Base-by-base conservation (phyloP, 1,284 basidiomycete genomes). In the Puccinia hordei region DNA sequence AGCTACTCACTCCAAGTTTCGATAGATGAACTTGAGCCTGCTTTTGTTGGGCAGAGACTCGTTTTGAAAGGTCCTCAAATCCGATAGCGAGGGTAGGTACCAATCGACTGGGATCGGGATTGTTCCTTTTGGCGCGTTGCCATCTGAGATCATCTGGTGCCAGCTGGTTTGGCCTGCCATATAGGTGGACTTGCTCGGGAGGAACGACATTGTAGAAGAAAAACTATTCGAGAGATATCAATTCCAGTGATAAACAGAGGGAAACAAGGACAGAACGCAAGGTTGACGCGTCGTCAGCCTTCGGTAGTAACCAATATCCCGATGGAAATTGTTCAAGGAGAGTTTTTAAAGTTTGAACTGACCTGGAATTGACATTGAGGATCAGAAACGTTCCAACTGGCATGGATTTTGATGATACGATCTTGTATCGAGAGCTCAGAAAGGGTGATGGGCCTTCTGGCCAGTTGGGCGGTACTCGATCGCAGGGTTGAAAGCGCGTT, bases 201-300 rank as follows among this genome's bases (percentile, higher is more conserved):
- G 61, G 65, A n/a, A 78, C 76, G 19, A 78, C 33, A 51, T 78
- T 78, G 30, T 78, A 78, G 30, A 78, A 78, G 63, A 71, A 78
- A 53, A 57, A 78, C 76, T 78, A 38, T 46, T 38, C 41, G 13
- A 68, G 41, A 22, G 22, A 35, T 35, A 63, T 63, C 33, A 27
- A 53, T 72, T 22, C n/a, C 61, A 22, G 24, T 65, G 61, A 24
- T 65, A 24, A n/a, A n/a, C 4, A 3, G 44, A 41, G 33, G 15
- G 59, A 35, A 33, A 59, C 3, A 27, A 27, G 57, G 3, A 13
- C 4, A 59, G 15, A 27, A 10, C 57, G 57, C 57, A 27, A 59
- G 27, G 10, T 59, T 59, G 27, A 59, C 57, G 57, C 30, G 33
- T 35, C 59, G 33, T 35, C 30, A 63, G 33, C 38, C 33, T 2